A percentile compares a stretch with the other conserved stretches of the same genome.
These are phyloP conservation scores for Tolypocladium ovalisporum DNA, from an alignment of 2,329 filamentous ascomycete genomes.

Conservation along the genomic window DNA sequence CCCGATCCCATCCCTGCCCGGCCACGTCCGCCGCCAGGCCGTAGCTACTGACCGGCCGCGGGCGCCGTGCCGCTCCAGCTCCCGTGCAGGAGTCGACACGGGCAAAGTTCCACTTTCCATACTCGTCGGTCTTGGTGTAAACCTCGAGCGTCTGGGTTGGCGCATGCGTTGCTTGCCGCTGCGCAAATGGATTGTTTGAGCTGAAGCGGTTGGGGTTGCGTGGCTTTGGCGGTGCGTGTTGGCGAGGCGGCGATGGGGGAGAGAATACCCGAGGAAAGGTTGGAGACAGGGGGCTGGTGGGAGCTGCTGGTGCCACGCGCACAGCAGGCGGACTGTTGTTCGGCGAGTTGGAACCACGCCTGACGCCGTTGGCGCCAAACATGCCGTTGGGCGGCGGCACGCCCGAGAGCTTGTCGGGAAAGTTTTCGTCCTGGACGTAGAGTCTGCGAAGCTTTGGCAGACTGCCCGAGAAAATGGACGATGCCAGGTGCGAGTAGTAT, in stretches of 20 bases:
- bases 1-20: constrained; percentile 36
- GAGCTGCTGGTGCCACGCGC: constrained; percentile 9
- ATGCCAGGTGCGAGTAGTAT: constrained; percentile 79
- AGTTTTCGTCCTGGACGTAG: constrained; percentile 76
- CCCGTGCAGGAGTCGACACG: constrained; percentile 28
- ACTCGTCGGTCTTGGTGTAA: constrained; percentile 48
- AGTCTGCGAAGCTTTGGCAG: constrained; percentile 65
- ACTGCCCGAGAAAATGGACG: constrained; percentile 66
- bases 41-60: constrained; percentile 43
- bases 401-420: constrained; percentile 66
- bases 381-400: constrained; percentile 52
- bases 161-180: constrained; percentile 17
- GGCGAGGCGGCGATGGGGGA: constrained; percentile 11
- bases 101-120: constrained; percentile 48
- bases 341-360: constrained; percentile 21
- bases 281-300: constrained; percentile 11
- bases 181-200: constrained; percentile 49
- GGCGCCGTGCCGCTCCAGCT: constrained; percentile 10
- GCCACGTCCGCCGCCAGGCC: constrained; percentile 43
- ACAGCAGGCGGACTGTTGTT: constrained; percentile 6
- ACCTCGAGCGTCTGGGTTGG: constrained; percentile 47
- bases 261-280: neutral
- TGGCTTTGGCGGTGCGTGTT: constrained; percentile 13
- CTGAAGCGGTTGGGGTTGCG: constrained; percentile 34
- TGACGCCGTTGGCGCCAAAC: constrained; percentile 16